phyloP scores from a whole-genome alignment of 768 basidiomycete species.

The Termitomyces sp. region DNA sequence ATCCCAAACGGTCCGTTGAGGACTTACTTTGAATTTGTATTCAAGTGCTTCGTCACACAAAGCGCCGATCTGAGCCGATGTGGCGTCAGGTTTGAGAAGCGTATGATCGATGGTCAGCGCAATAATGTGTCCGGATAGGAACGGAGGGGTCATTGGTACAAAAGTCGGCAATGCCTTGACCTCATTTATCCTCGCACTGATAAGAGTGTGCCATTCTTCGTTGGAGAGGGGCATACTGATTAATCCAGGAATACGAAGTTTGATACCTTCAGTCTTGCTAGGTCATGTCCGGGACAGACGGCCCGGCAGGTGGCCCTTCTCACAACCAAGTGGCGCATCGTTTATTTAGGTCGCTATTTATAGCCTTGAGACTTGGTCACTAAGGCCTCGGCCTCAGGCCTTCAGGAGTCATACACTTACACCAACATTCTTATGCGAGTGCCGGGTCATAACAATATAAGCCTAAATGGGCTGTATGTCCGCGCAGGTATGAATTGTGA shows the following conservation, averaged over 20 bases:
- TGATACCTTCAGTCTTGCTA: too few species aligned
- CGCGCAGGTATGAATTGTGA: too few species aligned
- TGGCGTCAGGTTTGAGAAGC: conserved; percentile 44
- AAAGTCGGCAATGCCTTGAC: conserved; percentile 19
- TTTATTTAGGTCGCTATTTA: too few species aligned
- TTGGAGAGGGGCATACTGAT: conserved; percentile 20
- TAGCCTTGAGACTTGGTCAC: too few species aligned
- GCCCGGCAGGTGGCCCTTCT: background rate
- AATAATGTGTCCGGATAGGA: conserved; percentile 12
- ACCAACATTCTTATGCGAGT: too few species aligned
- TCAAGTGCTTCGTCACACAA: conserved; percentile 43
- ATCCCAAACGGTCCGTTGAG: background rate
- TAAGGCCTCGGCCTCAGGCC: too few species aligned
- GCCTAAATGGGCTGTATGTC: too few species aligned
- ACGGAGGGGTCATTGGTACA: background rate
- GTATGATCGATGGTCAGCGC: conserved; percentile 43
- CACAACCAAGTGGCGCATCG: too few species aligned
- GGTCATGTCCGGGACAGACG: background rate
- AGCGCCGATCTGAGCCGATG: conserved; percentile 34
- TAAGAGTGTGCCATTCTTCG: conserved; percentile 26
- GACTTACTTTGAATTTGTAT: conserved; percentile 40
- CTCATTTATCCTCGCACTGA: conserved; percentile 22
- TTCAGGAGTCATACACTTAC: too few species aligned
- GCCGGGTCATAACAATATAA: too few species aligned
- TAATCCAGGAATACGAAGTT: background rate